Evolutionary conservation across 805 yeast species (phyloP).

Genomic region (Starmerella asiatica): DNA sequence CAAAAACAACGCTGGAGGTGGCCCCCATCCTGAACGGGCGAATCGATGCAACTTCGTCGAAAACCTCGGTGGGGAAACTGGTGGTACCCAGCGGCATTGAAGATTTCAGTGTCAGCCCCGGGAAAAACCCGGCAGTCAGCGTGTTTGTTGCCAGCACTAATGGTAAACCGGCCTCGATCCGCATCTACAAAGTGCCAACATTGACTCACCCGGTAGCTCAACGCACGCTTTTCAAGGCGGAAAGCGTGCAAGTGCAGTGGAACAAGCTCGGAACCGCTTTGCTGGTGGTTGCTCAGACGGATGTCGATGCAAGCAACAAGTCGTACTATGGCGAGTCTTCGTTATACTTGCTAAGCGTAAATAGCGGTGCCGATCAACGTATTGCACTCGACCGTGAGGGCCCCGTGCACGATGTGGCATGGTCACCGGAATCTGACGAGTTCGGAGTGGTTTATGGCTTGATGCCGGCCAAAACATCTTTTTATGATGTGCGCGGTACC

Average conservation of each 20-base stretch:
- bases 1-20: constrained; percentile 49
- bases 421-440: constrained; percentile 94
- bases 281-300: constrained; percentile 86
- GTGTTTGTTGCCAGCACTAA: constrained; percentile 74
- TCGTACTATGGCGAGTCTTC: constrained; percentile 95
- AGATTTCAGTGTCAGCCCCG: constrained; percentile 67
- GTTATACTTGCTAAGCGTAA: constrained; percentile 76
- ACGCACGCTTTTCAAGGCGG: constrained; percentile 90
- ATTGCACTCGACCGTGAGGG: constrained; percentile 83
- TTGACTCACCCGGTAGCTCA: constrained; percentile 65
- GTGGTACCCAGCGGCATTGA: constrained; percentile 38
- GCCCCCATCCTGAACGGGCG: constrained; percentile 27
- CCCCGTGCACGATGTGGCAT: constrained; percentile 91
- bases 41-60: constrained; percentile 33
- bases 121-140: constrained; percentile 79
- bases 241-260: constrained; percentile 85
- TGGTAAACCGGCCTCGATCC: constrained; percentile 82
- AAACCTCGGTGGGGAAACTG: constrained; percentile 33
- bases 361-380: constrained; percentile 68
- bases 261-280: constrained; percentile 87
- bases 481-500: constrained; percentile 90
- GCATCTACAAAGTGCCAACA: constrained; percentile 68
- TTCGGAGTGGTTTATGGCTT: constrained; percentile 95
- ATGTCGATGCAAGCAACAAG: constrained; percentile 85
- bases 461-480: constrained; percentile 93